A percentile compares a stretch with the other conserved stretches of the same genome.
Conservation (phyloP, 345 rosid species). For the Microthlaspi erraticum region DNA sequence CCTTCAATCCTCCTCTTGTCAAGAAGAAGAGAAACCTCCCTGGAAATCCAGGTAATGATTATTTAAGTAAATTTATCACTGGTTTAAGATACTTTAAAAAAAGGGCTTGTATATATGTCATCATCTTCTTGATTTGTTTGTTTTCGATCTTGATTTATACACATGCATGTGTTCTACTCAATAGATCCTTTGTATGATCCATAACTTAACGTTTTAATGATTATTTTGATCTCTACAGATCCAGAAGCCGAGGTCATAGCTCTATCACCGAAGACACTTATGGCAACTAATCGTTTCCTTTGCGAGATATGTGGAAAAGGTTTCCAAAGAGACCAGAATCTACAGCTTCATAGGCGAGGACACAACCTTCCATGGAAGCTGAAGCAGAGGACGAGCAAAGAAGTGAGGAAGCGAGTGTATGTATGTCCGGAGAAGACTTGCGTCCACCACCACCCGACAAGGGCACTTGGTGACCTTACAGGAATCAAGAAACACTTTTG, state of each 20-base stretch:
- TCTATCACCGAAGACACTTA: constrained; percentile 91
- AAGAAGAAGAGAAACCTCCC: constrained; percentile 97
- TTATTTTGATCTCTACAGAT: constrained; percentile 53
- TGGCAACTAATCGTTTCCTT: constrained; percentile 96
- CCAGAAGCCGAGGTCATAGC: constrained; percentile 98
- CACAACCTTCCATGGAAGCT: constrained; percentile 99
- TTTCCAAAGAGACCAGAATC: constrained; percentile 95
- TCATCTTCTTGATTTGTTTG: constrained; percentile 26
- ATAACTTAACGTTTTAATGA: background rate
- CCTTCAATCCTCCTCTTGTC: constrained; percentile 49
- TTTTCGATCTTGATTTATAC: constrained; percentile 22
- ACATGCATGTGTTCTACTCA: constrained; percentile 23
- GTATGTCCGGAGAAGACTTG: constrained; percentile 94
- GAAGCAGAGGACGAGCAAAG: constrained; percentile 89
- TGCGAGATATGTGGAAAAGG: constrained; percentile 98
- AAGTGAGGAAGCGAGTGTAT: constrained; percentile 80
- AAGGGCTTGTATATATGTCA: background rate
- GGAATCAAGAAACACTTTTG: constrained; percentile 97
- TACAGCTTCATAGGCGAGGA: constrained; percentile 92
- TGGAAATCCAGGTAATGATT: constrained; percentile 80
- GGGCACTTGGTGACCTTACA: constrained; percentile 97
- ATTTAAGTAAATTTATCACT: background rate
- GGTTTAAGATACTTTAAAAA: background rate
- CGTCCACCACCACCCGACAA: constrained; percentile 86
- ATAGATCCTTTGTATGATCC: constrained; percentile 4